phyloP scores from a whole-genome alignment of 1,284 basidiomycete species.

The Trichosporon asahii region DNA sequence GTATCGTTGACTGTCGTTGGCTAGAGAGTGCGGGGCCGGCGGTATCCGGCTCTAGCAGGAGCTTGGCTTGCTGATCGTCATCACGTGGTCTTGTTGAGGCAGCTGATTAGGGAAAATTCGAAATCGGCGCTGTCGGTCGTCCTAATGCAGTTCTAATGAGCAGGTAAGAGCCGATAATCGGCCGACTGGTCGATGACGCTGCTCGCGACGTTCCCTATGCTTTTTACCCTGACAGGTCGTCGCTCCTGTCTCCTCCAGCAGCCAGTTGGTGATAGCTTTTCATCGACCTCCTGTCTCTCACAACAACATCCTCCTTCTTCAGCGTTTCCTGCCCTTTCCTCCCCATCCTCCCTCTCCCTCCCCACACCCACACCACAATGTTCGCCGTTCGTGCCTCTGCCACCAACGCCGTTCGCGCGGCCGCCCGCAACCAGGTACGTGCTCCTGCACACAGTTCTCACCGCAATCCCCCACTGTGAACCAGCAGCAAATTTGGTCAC shows the following conservation, averaged over 20 bases:
- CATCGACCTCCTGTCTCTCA: not conserved
- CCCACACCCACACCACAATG: constrained; percentile 26
- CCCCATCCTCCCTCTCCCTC: constrained; percentile 1
- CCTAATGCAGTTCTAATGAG: not conserved
- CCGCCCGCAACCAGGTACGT: constrained; percentile 23
- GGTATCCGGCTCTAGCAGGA: not conserved
- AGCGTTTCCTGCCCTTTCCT: constrained; percentile 4
- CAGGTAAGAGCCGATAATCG: not conserved
- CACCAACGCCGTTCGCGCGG: constrained; percentile 31
- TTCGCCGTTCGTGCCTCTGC: constrained; percentile 35
- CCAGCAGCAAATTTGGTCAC: constrained; percentile 18
- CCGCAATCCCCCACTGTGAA: not conserved
- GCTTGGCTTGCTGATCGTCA: not conserved
- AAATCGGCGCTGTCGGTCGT: not conserved
- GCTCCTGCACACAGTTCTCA: not conserved
- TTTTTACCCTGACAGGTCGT: constrained; percentile 1
- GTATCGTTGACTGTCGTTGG: not conserved
- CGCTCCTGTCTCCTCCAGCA: not conserved
- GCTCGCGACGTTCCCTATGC: not conserved
- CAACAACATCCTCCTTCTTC: constrained; percentile 8
- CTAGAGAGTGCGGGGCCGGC: not conserved
- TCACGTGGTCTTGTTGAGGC: not conserved
- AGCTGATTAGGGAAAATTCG: not conserved
- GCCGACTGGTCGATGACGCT: not conserved
- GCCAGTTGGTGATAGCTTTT: constrained; percentile 3